Percentiles rank a stretch among this genome's conserved stretches.
phyloP scores from a whole-genome alignment of 805 yeast genomes.

The Candida silvicultrix region DNA sequence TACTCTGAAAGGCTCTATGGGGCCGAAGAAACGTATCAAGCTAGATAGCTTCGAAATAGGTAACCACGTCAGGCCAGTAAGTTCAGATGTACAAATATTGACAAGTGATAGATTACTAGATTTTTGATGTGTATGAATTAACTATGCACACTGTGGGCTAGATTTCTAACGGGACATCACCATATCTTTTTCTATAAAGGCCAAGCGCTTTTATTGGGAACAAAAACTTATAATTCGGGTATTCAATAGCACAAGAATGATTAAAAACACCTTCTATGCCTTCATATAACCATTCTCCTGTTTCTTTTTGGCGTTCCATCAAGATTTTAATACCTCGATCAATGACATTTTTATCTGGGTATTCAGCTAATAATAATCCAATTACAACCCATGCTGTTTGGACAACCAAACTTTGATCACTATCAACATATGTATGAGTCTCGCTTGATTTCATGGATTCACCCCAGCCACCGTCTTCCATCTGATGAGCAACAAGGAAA shows the following conservation, averaged over 20 bases:
- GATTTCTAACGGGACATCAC: slow-evolving; percentile 1
- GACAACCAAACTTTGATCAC: slow-evolving; percentile 59
- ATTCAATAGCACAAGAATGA: slow-evolving; percentile 90
- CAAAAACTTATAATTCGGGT: slow-evolving; percentile 85
- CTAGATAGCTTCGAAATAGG: not conserved
- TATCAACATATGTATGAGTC: slow-evolving; percentile 65
- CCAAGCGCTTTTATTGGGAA: slow-evolving; percentile 95
- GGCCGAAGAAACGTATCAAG: not conserved
- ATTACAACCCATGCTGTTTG: slow-evolving; percentile 93
- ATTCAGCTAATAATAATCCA: slow-evolving; percentile 72
- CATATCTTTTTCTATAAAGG: slow-evolving; percentile 35
- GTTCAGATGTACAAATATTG: slow-evolving; percentile 9
- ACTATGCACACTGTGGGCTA: not conserved
- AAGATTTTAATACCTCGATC: slow-evolving; percentile 57
- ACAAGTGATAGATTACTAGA: slow-evolving; percentile 2
- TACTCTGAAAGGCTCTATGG: not conserved
- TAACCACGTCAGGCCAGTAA: not conserved
- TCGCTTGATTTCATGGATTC: slow-evolving; percentile 91
- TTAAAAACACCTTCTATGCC: slow-evolving; percentile 94
- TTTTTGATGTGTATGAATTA: not conserved
- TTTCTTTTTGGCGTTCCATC: slow-evolving; percentile 55
- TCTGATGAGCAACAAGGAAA: slow-evolving; percentile 68
- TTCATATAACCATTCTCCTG: slow-evolving; percentile 85
- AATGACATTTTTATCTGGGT: slow-evolving; percentile 64
- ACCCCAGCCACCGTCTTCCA: slow-evolving; percentile 95